phyloP scores from a whole-genome alignment of 768 basidiomycete species.

The Leccinum ochraceum region DNA sequence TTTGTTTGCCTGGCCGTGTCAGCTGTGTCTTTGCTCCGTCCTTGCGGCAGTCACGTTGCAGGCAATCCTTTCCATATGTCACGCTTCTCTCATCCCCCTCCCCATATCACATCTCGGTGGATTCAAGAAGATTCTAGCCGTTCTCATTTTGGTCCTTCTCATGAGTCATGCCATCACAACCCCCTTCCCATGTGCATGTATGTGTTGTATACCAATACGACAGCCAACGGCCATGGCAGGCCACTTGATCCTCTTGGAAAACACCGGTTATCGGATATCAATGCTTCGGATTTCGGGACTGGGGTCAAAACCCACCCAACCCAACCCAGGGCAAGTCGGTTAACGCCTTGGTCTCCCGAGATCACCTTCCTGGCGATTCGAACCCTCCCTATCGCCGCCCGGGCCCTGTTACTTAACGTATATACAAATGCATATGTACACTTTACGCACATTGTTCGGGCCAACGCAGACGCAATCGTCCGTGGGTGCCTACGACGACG shows the following conservation, averaged over 20 bases:
- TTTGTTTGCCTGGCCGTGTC: slow-evolving; percentile 24
- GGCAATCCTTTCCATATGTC: slow-evolving; percentile 14
- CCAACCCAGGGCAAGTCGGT: slow-evolving; percentile 1
- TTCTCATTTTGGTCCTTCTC: slow-evolving; percentile 17
- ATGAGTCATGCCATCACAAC: slow-evolving; percentile 5
- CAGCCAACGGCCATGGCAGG: neutral
- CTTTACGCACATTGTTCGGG: slow-evolving; percentile 2
- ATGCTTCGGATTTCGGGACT: slow-evolving; percentile 8
- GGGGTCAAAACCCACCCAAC: neutral
- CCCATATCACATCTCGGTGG: slow-evolving; percentile 15
- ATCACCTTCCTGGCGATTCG: slow-evolving; percentile 19
- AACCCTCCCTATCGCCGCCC: slow-evolving; percentile 21
- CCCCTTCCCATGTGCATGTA: slow-evolving; percentile 1
- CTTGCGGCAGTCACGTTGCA: slow-evolving; percentile 38
- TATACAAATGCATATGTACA: slow-evolving; percentile 9
- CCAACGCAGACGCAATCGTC: slow-evolving; percentile 15
- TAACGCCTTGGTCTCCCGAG: slow-evolving; percentile 26
- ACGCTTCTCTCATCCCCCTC: slow-evolving; percentile 12
- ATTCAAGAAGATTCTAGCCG: slow-evolving; percentile 9
- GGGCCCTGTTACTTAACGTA: slow-evolving; percentile 7
- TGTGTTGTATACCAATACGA: neutral
- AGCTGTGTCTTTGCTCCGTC: slow-evolving; percentile 33
- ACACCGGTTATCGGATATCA: slow-evolving; percentile 14
- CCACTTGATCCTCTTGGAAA: slow-evolving; percentile 12
- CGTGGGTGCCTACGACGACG: neutral